A percentile compares a stretch with the other conserved stretches of the same genome.
phyloP scores from a whole-genome alignment of 345 rosid species.

The Carallia brachiata region DNA sequence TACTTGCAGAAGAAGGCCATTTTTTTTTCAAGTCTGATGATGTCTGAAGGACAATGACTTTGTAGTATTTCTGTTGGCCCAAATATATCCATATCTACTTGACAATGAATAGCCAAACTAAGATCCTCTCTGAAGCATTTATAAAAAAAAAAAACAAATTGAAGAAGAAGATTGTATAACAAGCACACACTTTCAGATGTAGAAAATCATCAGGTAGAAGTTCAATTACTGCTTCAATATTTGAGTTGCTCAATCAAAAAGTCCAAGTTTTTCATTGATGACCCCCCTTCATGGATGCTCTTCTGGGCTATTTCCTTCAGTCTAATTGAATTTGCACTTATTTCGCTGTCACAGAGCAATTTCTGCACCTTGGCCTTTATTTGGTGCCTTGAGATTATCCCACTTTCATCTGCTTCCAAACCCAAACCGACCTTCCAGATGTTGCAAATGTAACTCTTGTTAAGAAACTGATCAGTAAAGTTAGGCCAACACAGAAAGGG shows the following conservation, averaged over 20 bases:
- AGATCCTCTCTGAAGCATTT: too few species aligned
- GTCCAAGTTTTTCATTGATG: background rate
- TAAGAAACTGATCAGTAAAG: conserved; percentile 5
- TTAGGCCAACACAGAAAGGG: conserved; percentile 15
- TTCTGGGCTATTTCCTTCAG: background rate
- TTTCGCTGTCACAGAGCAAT: background rate
- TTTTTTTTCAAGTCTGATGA: too few species aligned
- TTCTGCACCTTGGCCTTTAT: background rate
- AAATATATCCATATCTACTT: too few species aligned
- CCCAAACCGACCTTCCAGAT: conserved; percentile 10
- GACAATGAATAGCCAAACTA: too few species aligned
- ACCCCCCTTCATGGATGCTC: conserved; percentile 1
- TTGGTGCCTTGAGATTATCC: conserved; percentile 2
- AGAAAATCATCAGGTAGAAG: too few species aligned
- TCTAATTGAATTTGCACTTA: conserved; percentile 6
- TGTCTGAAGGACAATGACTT: too few species aligned
- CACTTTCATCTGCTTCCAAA: background rate
- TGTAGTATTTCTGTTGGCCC: too few species aligned
- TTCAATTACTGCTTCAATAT: background rate
- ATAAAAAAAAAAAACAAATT: too few species aligned
- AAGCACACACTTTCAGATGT: too few species aligned
- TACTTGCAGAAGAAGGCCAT: too few species aligned
- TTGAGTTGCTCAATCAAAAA: background rate
- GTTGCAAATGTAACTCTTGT: conserved; percentile 4
- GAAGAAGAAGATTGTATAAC: too few species aligned